These are phyloP conservation scores for Wickerhamomyces subpelliculosus DNA, from an alignment of 805 yeast species.

Conservation along the genomic window DNA sequence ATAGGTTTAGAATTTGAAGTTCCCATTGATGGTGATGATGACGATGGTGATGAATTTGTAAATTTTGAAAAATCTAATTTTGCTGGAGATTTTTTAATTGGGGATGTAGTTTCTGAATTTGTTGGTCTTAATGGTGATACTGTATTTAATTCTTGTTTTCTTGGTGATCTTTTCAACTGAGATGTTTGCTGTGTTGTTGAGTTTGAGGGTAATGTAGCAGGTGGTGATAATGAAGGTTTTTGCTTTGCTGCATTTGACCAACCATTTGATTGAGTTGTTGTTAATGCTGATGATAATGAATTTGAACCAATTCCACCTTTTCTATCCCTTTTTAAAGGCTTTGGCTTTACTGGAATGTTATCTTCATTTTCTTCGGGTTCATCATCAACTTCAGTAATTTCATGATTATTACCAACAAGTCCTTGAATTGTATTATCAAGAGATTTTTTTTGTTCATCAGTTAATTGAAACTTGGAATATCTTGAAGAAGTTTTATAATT, in stretches of 20 bases:
- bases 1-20: too few relatives aligned
- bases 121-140: neutral
- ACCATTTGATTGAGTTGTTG: neutral
- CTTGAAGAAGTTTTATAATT: conserved; percentile 3
- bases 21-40: neutral
- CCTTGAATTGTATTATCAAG: conserved; percentile 12
- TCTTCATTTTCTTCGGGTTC: neutral
- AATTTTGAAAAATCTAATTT: conserved; percentile 7
- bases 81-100: conserved; percentile 15
- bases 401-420: conserved; percentile 8
- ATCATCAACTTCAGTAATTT: neutral
- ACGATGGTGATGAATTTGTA: too few relatives aligned
- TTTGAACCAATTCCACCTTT: conserved; percentile 6
- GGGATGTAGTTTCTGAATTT: neutral
- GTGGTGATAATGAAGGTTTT: conserved; percentile 5
- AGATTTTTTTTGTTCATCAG: conserved; percentile 12
- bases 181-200: too few relatives aligned
- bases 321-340: conserved; percentile 4
- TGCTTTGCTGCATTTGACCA: conserved; percentile 7
- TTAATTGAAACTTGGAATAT: conserved; percentile 15
- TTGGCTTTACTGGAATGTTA: neutral
- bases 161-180: conserved; percentile 9
- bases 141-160: conserved; percentile 1
- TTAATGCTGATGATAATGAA: neutral
- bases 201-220: conserved; percentile 2